Evolutionary conservation across 192 early-diverging fungal genomes (phyloP), one percentile per base, ranked within the genome.

Genomic region (Phlyctochytrium arcticum): DNA sequence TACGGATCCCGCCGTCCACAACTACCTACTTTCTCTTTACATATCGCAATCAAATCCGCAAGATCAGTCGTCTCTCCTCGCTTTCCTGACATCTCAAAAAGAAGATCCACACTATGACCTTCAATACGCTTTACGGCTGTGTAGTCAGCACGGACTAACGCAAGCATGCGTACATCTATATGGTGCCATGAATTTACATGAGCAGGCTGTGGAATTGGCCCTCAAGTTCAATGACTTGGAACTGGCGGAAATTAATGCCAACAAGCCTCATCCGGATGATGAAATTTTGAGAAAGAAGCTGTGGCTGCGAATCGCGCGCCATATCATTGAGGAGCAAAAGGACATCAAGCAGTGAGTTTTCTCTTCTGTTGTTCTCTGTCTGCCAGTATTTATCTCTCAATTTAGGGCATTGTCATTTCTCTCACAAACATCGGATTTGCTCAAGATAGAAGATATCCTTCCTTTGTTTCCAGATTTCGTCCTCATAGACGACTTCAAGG

Each of bases 381-480:
- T 36, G 42, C 12, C 17, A 3, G 8, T 5, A 70, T 4, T 21
- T 65, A 10, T 15, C 30, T 8, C 24, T 30, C 5, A 17, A 17
- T 55, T 35, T 61, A 90, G 89, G 7, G 95, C 92, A 5, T 90
- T 97, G 76, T 84, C 89, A 12, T 88, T 92, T 59, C 70, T 95
- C 37, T 81, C 76, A 54, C 79, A 88, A 47, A 88, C 89, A 19
- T 42, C 54, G 21, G 88, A 94, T 36, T 66, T 95, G 7, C 74
- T 95, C 30, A 92, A 91, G 51, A 91, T 99, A 46, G 94, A 96
- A 69, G 94, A 99, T 73, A 90, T 99, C 54, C 74, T 99, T 56
- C 93, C 91, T 1, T 95, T 90, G 67, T 99, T 99, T 70, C 97
- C 95, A 0, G 97, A 97, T 64, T 97, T 98, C 78, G 90, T 94